A percentile compares a stretch with the other conserved stretches of the same genome.
Conservation (phyloP, 257 asterid species). For the Nicotiana otophora region DNA sequence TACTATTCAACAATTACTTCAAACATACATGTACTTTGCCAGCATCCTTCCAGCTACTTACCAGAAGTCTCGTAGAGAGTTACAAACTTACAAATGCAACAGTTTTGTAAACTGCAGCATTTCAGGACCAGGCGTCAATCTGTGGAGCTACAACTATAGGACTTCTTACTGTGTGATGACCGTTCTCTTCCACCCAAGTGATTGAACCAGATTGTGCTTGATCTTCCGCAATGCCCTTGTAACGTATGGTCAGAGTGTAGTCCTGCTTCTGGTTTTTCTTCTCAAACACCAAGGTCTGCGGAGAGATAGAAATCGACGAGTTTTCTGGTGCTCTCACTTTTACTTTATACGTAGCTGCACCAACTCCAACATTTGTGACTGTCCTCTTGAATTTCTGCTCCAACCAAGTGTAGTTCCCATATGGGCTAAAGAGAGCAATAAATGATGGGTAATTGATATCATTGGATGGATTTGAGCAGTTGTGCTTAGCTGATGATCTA, state of each 20-base stretch:
- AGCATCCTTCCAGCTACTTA: background rate
- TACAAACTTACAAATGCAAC: background rate
- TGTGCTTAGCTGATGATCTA: background rate
- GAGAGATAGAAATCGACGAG: slow-evolving; percentile 1
- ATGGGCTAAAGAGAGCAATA: background rate
- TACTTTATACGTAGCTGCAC: slow-evolving; percentile 2
- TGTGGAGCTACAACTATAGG: slow-evolving; percentile 5
- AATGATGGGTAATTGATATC: slow-evolving; percentile 24
- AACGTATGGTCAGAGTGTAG: slow-evolving; percentile 7
- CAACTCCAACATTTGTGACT: slow-evolving; percentile 20
- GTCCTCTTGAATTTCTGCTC: slow-evolving; percentile 12
- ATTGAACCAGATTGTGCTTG: slow-evolving; percentile 13
- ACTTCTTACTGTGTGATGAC: slow-evolving; percentile 9
- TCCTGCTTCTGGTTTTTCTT: slow-evolving; percentile 12
- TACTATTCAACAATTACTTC: background rate
- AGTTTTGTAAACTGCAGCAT: background rate
- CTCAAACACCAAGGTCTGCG: slow-evolving; percentile 8
- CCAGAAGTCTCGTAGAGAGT: background rate
- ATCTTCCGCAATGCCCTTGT: background rate
- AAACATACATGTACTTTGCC: background rate
- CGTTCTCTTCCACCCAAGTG: slow-evolving; percentile 6
- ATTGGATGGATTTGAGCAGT: slow-evolving; percentile 11
- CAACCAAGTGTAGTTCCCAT: background rate
- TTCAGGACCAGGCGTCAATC: slow-evolving; percentile 7
- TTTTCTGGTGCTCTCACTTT: slow-evolving; percentile 7